Evolutionary conservation across 768 basidiomycete species (phyloP), one percentile per base, ranked within the genome.

Genomic region (Pleurotus giganteus): DNA sequence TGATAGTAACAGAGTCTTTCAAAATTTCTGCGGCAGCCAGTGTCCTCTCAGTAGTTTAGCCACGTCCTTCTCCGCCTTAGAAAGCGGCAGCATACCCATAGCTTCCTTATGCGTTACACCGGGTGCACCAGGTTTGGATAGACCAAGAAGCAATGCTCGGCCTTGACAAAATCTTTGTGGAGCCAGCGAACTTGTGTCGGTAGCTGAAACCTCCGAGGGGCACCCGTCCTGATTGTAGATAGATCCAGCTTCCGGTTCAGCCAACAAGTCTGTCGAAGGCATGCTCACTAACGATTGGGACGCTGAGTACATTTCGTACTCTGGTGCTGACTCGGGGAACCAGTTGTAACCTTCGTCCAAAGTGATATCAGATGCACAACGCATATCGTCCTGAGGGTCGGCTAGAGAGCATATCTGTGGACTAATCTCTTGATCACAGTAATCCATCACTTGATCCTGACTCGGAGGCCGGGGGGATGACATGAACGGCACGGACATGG

Each of bases 21-120:
- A 88, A 37, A 82, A 69, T 56, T 71, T 79, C 53, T 85, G 80
- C 0, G 85, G 88, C 23, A 75, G 70, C 89, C 89, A 91, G 63
- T 91, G 87, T 24, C 73, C 76, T 49, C 70, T 77, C 58, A 90
- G 64, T 44, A 61, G 66, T 53, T 69, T 79, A 11, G 76, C 86
- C 6, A 90, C 87, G 64, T 86, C 84, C 46, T 72, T 74, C 66
- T 90, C 89, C 4, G 74, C 80, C n/a, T 65, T 66, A 15, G 72
- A 68, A 21, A 81, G 57, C 32, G 68, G 69, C n/a, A 28, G 69
- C 15, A 26, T 47, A 21, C 34, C 51, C 39, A 47, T 23, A 28
- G 24, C 21, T 26, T 39, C 46, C 28, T 24, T 50, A 19, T 56
- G 47, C 34, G 46, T 46, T 21, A 57, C 24, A 17, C 41, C 17